Conservation (phyloP, 2,329 filamentous ascomycete species). For the Ophiocordyceps camponoti-leonardi region DNA sequence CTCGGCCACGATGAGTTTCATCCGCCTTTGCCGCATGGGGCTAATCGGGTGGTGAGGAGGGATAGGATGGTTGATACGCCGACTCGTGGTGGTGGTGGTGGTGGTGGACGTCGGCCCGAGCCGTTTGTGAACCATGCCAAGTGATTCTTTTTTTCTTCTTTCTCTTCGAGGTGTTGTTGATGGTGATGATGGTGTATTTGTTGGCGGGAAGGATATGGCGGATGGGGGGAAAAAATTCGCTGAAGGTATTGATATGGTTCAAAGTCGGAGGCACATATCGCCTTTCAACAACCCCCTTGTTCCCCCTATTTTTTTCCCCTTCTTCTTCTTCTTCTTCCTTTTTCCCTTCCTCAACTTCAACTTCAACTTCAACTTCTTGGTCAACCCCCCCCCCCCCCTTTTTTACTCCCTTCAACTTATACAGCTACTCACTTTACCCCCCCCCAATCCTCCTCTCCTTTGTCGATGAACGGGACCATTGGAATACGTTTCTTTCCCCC, state of each 20-base stretch:
- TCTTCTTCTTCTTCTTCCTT: not conserved
- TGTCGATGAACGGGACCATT: not conserved
- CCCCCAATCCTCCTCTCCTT: not conserved
- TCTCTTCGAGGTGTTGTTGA: not conserved
- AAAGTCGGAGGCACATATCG: not conserved
- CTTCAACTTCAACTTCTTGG: not conserved
- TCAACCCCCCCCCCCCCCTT: not conserved
- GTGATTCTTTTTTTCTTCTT: not conserved
- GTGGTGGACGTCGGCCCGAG: not conserved
- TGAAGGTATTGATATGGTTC: not conserved
- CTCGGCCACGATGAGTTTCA: not conserved
- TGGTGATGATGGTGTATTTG: not conserved
- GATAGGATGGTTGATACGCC: not conserved
- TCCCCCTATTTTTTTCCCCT: not conserved
- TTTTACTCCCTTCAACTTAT: not conserved
- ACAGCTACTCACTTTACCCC: not conserved
- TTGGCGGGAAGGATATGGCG: not conserved
- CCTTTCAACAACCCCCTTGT: not conserved
- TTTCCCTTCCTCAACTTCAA: not conserved
- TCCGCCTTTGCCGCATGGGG: conserved; percentile 12
- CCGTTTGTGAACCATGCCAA: not conserved
- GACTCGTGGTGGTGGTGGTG: not conserved
- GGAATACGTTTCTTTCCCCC: not conserved
- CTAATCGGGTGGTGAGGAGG: conserved; percentile 9
- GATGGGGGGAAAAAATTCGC: not conserved